phyloP scores from a whole-genome alignment of 2,329 filamentous ascomycete genomes.

The Penicillium sp. region DNA sequence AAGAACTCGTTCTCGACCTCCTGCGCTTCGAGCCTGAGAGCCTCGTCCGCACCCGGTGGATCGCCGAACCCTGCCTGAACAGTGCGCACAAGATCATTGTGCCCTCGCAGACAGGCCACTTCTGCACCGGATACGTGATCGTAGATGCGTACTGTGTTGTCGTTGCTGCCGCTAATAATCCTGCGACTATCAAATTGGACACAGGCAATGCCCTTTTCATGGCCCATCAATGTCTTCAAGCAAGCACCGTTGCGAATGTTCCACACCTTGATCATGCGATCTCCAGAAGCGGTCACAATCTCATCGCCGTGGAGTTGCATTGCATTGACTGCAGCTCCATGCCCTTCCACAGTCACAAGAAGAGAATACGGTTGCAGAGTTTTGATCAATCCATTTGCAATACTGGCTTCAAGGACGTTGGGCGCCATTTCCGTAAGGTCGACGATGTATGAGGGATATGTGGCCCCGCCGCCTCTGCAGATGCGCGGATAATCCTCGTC shows the following conservation, averaged over 20 bases:
- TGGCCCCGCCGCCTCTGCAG: conserved; percentile 39
- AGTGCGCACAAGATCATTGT: conserved; percentile 80
- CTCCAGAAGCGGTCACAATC: conserved; percentile 90
- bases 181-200: conserved; percentile 92
- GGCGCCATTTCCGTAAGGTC: conserved; percentile 45
- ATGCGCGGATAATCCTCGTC: conserved; percentile 45
- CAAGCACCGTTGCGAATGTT: conserved; percentile 75
- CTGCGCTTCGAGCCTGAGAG: conserved; percentile 67
- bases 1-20: conserved; percentile 70
- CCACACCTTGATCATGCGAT: conserved; percentile 92
- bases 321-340: conserved; percentile 89
- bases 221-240: conserved; percentile 72
- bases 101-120: conserved; percentile 78
- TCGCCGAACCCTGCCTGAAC: conserved; percentile 95
- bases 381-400: conserved; percentile 40
- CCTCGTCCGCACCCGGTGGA: conserved; percentile 69
- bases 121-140: conserved; percentile 80
- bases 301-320: conserved; percentile 82
- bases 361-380: conserved; percentile 63
- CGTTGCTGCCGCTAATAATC: conserved; percentile 92
- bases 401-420: conserved; percentile 39
- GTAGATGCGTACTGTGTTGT: conserved; percentile 93
- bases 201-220: conserved; percentile 93
- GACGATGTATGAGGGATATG: conserved; percentile 52
- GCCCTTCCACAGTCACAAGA: conserved; percentile 74